Conservation (phyloP, 495 filamentous ascomycete genomes). For the Hypoxylon fragiforme region DNA sequence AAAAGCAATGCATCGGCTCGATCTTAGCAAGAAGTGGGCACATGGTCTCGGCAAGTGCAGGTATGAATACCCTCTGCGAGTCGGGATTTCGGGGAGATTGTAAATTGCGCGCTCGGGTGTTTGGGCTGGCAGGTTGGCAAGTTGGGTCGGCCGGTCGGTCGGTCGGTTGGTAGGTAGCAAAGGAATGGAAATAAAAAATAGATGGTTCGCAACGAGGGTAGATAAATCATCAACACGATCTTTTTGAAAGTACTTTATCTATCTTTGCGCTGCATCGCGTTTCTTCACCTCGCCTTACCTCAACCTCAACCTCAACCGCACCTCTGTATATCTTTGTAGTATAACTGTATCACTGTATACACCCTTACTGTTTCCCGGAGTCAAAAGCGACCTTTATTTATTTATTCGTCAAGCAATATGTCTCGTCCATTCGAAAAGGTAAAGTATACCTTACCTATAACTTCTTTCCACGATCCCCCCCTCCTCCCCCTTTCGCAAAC, state of each 20-base stretch:
- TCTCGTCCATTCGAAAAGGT: slow-evolving; percentile 32
- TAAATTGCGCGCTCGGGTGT: too few species aligned
- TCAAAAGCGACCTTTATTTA: too few species aligned
- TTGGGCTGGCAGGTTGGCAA: too few species aligned
- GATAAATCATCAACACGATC: background rate
- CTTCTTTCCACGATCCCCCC: background rate
- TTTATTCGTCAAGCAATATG: slow-evolving; percentile 18
- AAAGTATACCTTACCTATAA: background rate
- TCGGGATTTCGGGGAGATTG: slow-evolving; percentile 18
- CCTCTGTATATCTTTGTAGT: too few species aligned
- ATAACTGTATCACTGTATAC: too few species aligned
- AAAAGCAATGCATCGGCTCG: slow-evolving; percentile 21
- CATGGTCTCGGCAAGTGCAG: slow-evolving; percentile 26
- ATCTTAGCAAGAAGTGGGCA: slow-evolving; percentile 24
- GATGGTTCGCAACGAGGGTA: background rate
- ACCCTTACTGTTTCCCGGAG: too few species aligned
- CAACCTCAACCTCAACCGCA: too few species aligned
- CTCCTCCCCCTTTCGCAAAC: background rate
- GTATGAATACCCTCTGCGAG: slow-evolving; percentile 2
- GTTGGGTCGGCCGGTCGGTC: too few species aligned
- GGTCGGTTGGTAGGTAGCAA: too few species aligned
- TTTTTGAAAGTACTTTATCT: slow-evolving; percentile 4
- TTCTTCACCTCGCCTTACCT: background rate
- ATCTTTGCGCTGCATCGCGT: background rate
- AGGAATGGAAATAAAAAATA: too few species aligned